Evolutionary conservation across 1,139 yeast species (phyloP).

Genomic region (Debaryomyces coudertii): DNA sequence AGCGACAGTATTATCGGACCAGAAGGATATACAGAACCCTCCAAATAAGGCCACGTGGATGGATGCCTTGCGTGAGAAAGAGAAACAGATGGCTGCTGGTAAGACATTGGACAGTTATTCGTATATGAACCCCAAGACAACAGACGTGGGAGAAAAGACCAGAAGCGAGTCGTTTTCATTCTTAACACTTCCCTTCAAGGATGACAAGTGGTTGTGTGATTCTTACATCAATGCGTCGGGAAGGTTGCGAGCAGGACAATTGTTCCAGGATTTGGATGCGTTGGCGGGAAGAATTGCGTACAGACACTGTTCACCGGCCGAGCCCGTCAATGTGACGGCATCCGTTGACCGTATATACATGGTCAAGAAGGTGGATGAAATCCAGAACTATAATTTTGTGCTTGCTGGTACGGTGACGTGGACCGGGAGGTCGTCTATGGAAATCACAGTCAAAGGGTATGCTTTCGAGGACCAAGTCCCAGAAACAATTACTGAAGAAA

Average conservation of each 20-base stretch:
- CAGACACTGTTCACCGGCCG: slow-evolving; percentile 86
- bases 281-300: slow-evolving; percentile 87
- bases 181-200: slow-evolving; percentile 77
- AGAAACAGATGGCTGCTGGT: slow-evolving; percentile 70
- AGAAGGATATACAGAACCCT: slow-evolving; percentile 34
- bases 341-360: slow-evolving; percentile 90
- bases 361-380: slow-evolving; percentile 82
- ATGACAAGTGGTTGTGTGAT: slow-evolving; percentile 81
- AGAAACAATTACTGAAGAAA: slow-evolving; percentile 47
- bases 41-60: slow-evolving; percentile 79
- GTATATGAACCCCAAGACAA: slow-evolving; percentile 73
- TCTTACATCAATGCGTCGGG: slow-evolving; percentile 89
- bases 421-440: slow-evolving; percentile 96
- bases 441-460: slow-evolving; percentile 86
- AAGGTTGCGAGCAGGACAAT: slow-evolving; percentile 84
- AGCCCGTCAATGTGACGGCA: slow-evolving; percentile 92
- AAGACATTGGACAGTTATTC: slow-evolving; percentile 69
- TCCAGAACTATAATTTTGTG: slow-evolving; percentile 72
- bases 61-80: slow-evolving; percentile 76
- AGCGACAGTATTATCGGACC: slow-evolving; percentile 63
- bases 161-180: slow-evolving; percentile 77
- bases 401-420: slow-evolving; percentile 89
- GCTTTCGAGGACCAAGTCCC: slow-evolving; percentile 61
- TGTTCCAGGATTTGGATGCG: slow-evolving; percentile 90
- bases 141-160: slow-evolving; percentile 71